Base-by-base conservation (phyloP, 2,329 filamentous ascomycete species). In the Neofusicoccum sp. region DNA sequence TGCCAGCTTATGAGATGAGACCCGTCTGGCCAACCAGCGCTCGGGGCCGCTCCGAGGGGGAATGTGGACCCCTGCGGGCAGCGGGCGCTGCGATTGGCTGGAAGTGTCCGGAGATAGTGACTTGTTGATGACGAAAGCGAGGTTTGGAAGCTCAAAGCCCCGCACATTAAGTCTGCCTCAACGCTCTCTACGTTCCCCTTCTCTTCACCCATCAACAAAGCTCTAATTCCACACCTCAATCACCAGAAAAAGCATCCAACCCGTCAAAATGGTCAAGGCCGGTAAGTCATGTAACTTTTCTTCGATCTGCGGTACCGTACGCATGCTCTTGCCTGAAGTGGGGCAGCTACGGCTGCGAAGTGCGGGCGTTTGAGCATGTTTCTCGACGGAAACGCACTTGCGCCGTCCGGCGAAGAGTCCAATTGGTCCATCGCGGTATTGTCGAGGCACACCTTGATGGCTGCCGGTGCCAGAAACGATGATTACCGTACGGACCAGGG, bases 231-330 rank as follows among this genome's bases (percentile, higher is more conserved):
- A 62, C 58, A 65, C 49, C 71, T 70, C 64, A 75, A 72, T 72
- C 65, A 37, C 16, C 43, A 47, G 73, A 43, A 8, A 11, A 63
- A 50, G 8, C 62, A 47, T 39, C 69, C 71, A 76, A 80, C 83
- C 82, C 83, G 82, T 83, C 90, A 97, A 88, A 88, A 97, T 97
- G 93, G 93, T 97, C 85, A 97, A 97, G 87, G 93, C 94, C 84
- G 92, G 92, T 96, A 87, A 77, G 90, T 87, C 33, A 65, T 65
- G 60, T 56, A 62, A 56, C 63, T 62, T 63, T 68, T 66, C 69
- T 70, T 56, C 61, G 22, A 39, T 33, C 50, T 52, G 45, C 62
- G 22, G 52, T 56, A 62, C 71, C 61, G 29, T 37, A 67, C 39
- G 22, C 33, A 14, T 34, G 36, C 56, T 62, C 43, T 70, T 64